Conservation (phyloP, 2,329 filamentous ascomycete genomes). For the Diatrype stigma region DNA sequence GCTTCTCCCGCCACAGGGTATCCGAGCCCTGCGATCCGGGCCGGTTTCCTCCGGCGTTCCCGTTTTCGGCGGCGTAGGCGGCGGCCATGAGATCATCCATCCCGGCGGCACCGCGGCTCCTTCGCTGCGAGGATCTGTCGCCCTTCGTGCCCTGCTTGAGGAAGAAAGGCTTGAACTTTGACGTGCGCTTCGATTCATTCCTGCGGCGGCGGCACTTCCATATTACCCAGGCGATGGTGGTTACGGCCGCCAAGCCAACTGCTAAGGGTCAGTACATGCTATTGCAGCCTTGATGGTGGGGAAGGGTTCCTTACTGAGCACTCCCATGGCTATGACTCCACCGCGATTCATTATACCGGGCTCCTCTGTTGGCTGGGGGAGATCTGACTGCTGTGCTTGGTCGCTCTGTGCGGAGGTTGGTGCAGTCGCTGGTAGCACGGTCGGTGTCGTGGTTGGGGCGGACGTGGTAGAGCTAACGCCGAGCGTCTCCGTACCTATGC, state of each 20-base stretch:
- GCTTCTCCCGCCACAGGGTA: neutral
- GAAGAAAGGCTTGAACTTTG: slow-evolving; percentile 1
- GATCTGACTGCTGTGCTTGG: neutral
- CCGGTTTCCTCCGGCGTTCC: slow-evolving; percentile 1
- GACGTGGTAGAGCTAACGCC: no score
- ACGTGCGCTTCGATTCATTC: neutral
- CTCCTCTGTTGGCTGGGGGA: neutral
- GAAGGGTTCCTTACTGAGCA: neutral
- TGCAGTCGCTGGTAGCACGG: neutral
- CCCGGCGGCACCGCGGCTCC: neutral
- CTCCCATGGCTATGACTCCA: neutral
- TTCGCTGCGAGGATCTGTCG: neutral
- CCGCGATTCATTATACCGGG: neutral
- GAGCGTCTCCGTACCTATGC: no score
- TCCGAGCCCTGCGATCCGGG: neutral
- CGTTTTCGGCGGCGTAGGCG: slow-evolving; percentile 16
- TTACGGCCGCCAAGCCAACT: slow-evolving; percentile 10
- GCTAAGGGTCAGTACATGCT: neutral
- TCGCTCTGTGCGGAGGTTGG: neutral
- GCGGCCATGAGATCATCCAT: slow-evolving; percentile 18
- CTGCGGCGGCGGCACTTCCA: slow-evolving; percentile 12
- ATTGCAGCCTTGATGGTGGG: neutral
- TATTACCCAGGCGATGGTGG: slow-evolving; percentile 9
- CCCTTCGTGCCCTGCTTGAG: neutral
- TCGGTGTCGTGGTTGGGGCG: no score